Base-by-base conservation (phyloP, 2,329 filamentous ascomycete species). In the Salinomyces thailandicus region DNA sequence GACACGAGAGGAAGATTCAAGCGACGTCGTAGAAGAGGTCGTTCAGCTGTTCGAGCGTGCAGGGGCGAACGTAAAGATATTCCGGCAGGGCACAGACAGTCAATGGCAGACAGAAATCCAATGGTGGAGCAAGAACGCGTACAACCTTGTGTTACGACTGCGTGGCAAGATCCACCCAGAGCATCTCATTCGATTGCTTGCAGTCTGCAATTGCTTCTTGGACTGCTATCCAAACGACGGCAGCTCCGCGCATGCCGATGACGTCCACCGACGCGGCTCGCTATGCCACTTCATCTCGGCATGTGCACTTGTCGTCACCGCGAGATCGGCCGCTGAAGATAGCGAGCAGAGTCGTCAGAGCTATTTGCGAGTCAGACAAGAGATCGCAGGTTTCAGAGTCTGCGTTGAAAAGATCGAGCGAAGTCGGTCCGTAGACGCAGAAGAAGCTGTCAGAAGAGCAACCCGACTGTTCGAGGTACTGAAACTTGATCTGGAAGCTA, bases 121-220 rank as follows among this genome's bases (percentile, higher is more conserved):
- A 47, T 93, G 85, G 85, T 87, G 93, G 54, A 80, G 79, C 24
- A 79, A 79, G 44, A 89, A 83, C 44, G 72, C 81, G 1, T 93
- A 93, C 63, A 93, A 91, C 46, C 57, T 86, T 5, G 79, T 77
- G 0, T 59, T 89, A 4, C 75, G 77, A 42, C 67, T 79, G 39
- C 71, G 69, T 46, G 66, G 68, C 2, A 63, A 71, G 1, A 79
- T 80, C 67, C 55, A 71, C 16, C 65, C 77, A 1, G 54, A 57
- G 5, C 58, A 68, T 33, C 63, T 79, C 0, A 53, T 78, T 3
- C 64, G 72, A 3, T 67, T 93, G 16, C 46, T 74, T 3, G 45
- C 55, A 5, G 51, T 58, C 16, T 72, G 68, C 46, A 55, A 56
- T 2, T 59, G 33, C 8, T 53, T 59, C 18, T 31, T 57, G 16